Conservation (phyloP, 331 rosid species). For the Rosa hybrid region DNA sequence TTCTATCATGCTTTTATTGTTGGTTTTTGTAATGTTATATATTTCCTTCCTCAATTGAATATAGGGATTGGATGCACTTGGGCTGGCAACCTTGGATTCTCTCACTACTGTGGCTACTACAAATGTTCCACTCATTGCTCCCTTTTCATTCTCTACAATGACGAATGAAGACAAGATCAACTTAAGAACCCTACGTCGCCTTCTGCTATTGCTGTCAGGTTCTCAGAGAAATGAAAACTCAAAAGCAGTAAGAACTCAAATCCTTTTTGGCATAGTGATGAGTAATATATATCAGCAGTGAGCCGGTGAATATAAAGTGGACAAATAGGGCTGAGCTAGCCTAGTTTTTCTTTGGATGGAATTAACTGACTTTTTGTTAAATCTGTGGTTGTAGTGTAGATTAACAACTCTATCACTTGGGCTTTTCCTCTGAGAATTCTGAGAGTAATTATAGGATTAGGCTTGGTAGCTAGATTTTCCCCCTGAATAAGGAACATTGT, state of each 20-base stretch:
- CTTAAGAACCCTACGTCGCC: conserved; percentile 73
- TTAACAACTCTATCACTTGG: neutral
- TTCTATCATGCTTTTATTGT: conserved; percentile 9
- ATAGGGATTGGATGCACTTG: conserved; percentile 96
- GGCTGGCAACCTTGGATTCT: conserved; percentile 68
- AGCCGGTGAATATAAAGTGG: neutral
- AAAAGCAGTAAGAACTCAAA: conserved; percentile 41
- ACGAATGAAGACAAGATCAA: conserved; percentile 71
- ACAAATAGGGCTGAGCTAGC: neutral
- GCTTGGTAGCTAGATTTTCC: neutral
- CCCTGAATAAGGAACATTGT: neutral
- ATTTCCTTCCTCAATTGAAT: conserved; percentile 24
- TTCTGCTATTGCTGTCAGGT: conserved; percentile 62
- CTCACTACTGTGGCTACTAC: conserved; percentile 46
- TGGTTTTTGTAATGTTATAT: neutral
- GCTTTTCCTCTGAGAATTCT: conserved; percentile 4
- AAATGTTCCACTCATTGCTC: conserved; percentile 55
- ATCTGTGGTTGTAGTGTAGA: neutral
- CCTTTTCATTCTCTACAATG: conserved; percentile 50
- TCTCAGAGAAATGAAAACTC: conserved; percentile 38
- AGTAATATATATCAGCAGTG: neutral
- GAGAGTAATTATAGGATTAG: neutral
- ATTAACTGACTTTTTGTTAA: neutral
- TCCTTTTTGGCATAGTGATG: neutral
- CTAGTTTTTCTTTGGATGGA: neutral